Evolutionary conservation across 805 yeast species (phyloP).

Genomic region (Metschnikowia baotianmanensis): DNA sequence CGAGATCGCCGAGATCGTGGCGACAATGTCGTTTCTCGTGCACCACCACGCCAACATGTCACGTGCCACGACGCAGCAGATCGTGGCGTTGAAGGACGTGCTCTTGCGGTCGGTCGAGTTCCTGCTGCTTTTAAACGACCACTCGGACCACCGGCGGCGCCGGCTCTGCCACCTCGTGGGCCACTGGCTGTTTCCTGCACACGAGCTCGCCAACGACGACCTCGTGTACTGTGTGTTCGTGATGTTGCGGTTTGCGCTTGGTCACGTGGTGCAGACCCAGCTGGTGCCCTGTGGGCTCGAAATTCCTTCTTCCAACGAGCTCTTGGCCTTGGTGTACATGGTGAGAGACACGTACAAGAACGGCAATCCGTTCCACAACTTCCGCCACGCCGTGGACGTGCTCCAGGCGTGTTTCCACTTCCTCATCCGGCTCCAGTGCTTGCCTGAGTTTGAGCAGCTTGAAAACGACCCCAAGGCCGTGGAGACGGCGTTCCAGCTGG

Average conservation of each 20-base stretch:
- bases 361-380: constrained; percentile 91
- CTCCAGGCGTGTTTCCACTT: constrained; percentile 83
- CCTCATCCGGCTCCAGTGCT: constrained; percentile 42
- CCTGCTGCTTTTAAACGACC: constrained; percentile 24
- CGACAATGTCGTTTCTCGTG: constrained; percentile 37
- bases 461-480: constrained; percentile 31
- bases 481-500: constrained; percentile 21
- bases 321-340: constrained; percentile 60
- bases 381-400: constrained; percentile 94
- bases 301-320: constrained; percentile 35
- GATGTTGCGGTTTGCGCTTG: constrained; percentile 49
- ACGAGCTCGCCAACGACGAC: constrained; percentile 62
- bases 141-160: constrained; percentile 24
- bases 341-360: constrained; percentile 77
- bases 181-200: constrained; percentile 72
- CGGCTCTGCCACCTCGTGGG: constrained; percentile 44
- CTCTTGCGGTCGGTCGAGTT: constrained; percentile 33
- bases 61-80: constrained; percentile 19
- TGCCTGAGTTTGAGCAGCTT: constrained; percentile 38
- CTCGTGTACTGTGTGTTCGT: constrained; percentile 56
- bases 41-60: constrained; percentile 27
- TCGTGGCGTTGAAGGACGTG: constrained; percentile 25
- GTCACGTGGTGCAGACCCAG: constrained; percentile 21
- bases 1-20: constrained; percentile 24
- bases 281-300: constrained; percentile 10